A percentile compares a stretch with the other conserved stretches of the same genome.
Evolutionary conservation across 352 stramenopile species (phyloP).

Genomic region (Globisporangium acanthophoron): DNA sequence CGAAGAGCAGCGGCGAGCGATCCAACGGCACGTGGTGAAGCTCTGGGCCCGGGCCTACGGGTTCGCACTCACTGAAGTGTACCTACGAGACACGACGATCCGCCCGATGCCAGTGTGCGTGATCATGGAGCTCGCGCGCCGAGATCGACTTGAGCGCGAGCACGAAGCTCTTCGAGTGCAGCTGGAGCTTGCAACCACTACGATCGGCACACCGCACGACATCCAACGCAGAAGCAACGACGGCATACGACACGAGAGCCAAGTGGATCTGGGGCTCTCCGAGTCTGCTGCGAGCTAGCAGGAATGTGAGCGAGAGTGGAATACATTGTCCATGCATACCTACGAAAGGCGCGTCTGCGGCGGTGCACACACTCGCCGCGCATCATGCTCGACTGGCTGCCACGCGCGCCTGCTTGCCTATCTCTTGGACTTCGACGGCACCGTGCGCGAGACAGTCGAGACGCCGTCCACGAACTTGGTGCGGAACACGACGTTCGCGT

Average conservation of each 20-base stretch:
- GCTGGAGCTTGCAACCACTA: conserved; percentile 30
- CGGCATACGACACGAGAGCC: neutral
- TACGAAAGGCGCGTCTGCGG: neutral
- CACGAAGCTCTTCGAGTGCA: conserved; percentile 31
- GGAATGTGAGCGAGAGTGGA: neutral
- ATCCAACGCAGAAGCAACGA: neutral
- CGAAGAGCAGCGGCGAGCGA: conserved; percentile 41
- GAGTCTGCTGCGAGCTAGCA: neutral
- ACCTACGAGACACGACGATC: conserved; percentile 35
- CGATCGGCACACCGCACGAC: neutral
- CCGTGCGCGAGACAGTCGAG: conserved; percentile 96
- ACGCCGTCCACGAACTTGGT: conserved; percentile 99
- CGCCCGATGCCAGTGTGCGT: conserved; percentile 51
- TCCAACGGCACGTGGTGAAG: conserved; percentile 37
- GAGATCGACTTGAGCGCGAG: conserved; percentile 26
- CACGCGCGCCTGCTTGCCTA: conserved; percentile 10
- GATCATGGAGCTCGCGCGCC: conserved; percentile 53
- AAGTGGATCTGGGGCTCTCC: conserved; percentile 7
- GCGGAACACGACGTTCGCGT: conserved; percentile 99
- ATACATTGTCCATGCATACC: conserved; percentile 7
- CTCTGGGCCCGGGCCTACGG: conserved; percentile 56
- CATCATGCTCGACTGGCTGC: neutral
- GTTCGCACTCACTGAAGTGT: conserved; percentile 53
- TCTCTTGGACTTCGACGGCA: conserved; percentile 58
- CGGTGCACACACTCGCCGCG: neutral